Evolutionary conservation across 768 basidiomycete species (phyloP).

Genomic region (Nevesoporus exiguus): DNA sequence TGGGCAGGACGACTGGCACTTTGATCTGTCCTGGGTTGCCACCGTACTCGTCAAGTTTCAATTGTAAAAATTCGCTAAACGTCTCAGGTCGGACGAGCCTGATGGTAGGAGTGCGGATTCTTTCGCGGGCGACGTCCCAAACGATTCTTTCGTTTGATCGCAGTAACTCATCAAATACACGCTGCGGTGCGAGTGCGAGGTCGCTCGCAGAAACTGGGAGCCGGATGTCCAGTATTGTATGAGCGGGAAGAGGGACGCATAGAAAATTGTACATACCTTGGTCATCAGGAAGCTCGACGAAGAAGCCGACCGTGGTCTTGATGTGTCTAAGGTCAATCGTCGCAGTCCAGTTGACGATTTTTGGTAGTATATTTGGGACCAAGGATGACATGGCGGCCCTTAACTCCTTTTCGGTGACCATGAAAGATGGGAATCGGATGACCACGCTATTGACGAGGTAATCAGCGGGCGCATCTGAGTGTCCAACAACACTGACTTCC

Average conservation of each 20-base stretch:
- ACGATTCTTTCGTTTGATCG: not conserved
- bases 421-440: conserved; percentile 6
- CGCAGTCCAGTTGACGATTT: conserved; percentile 13
- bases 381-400: conserved; percentile 4
- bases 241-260: not conserved
- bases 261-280: not conserved
- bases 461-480: not conserved
- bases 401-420: conserved; percentile 8
- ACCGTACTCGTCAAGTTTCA: no score
- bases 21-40: no score
- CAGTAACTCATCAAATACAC: conserved; percentile 6
- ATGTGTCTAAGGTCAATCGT: no score
- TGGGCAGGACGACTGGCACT: no score
- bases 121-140: not conserved
- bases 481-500: conserved; percentile 1
- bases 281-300: conserved; percentile 5
- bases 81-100: no score
- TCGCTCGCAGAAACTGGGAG: not conserved
- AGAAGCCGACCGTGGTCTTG: conserved; percentile 13
- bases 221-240: no score
- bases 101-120: no score
- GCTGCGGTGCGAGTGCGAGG: not conserved
- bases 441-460: not conserved
- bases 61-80: no score
- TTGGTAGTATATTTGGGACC: not conserved